Conservation (phyloP, 2,329 filamentous ascomycete genomes). For the Aspergillus quadrilineatus region DNA sequence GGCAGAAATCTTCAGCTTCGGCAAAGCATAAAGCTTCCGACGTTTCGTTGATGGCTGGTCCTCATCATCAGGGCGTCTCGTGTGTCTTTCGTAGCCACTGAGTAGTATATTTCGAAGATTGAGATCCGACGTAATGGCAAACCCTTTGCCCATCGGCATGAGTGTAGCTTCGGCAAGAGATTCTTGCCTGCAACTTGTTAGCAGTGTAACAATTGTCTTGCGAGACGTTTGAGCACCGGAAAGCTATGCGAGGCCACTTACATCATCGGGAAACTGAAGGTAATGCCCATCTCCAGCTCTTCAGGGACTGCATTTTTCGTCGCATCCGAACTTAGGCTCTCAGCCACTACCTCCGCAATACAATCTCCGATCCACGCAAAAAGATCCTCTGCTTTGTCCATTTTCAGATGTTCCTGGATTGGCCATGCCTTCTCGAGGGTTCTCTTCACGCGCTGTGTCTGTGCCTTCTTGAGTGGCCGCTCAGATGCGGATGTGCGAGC, state of each 20-base stretch:
- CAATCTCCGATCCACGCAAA: constrained; percentile 80
- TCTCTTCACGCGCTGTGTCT: constrained; percentile 46
- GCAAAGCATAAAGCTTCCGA: constrained; percentile 53
- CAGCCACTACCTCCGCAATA: constrained; percentile 69
- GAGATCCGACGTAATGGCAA: constrained; percentile 56
- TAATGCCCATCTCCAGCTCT: constrained; percentile 51
- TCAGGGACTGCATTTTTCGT: constrained; percentile 41
- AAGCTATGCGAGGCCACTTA: constrained; percentile 28
- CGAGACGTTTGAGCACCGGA: not conserved
- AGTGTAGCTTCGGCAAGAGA: constrained; percentile 55
- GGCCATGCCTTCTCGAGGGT: constrained; percentile 54
- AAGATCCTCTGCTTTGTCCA: constrained; percentile 69
- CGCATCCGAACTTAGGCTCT: constrained; percentile 45
- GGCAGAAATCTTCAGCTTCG: constrained; percentile 67
- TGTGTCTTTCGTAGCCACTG: constrained; percentile 55
- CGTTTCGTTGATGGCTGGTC: constrained; percentile 46
- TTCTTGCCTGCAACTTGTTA: constrained; percentile 46
- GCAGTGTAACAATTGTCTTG: not conserved
- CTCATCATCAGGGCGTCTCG: constrained; percentile 39
- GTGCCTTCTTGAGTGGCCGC: constrained; percentile 46
- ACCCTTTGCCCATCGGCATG: constrained; percentile 60
- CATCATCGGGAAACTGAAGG: constrained; percentile 53
- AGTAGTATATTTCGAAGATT: constrained; percentile 56
- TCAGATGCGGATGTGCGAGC: constrained; percentile 34
- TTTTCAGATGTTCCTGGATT: constrained; percentile 56